Conservation (phyloP, 805 yeast species). For the Yarrowia deformans region DNA sequence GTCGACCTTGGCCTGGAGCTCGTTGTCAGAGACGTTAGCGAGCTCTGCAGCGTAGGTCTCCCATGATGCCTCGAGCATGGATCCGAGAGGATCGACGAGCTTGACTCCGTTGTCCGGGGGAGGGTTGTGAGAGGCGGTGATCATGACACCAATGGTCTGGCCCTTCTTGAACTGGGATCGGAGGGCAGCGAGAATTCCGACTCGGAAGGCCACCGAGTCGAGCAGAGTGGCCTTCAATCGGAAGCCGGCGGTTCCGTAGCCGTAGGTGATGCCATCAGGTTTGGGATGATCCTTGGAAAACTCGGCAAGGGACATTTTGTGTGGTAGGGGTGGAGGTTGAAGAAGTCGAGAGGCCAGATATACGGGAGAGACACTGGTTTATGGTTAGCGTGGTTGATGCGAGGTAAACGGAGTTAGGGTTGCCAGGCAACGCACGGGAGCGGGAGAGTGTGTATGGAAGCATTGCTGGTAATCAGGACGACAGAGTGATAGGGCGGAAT, state of each 20-base stretch:
- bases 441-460: neutral
- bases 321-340: neutral
- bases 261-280: slow-evolving; percentile 56
- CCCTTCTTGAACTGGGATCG: slow-evolving; percentile 77
- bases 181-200: slow-evolving; percentile 81
- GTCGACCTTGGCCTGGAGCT: slow-evolving; percentile 54
- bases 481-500: neutral
- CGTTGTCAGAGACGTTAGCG: slow-evolving; percentile 71
- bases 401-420: slow-evolving; percentile 33
- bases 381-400: slow-evolving; percentile 27
- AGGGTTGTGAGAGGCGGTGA: slow-evolving; percentile 53
- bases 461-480: neutral
- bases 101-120: slow-evolving; percentile 84
- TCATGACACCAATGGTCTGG: slow-evolving; percentile 67
- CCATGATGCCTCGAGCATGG: slow-evolving; percentile 86
- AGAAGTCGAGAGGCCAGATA: slow-evolving; percentile 1
- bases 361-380: neutral
- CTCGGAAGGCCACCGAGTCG: slow-evolving; percentile 83
- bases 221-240: slow-evolving; percentile 72
- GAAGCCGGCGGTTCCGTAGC: slow-evolving; percentile 98
- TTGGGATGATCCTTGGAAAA: slow-evolving; percentile 53
- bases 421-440: slow-evolving; percentile 23
- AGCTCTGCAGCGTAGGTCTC: slow-evolving; percentile 78
- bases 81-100: slow-evolving; percentile 95
- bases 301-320: slow-evolving; percentile 30